Percentiles rank a stretch among this genome's conserved stretches.
phyloP scores from a whole-genome alignment of 2,329 filamentous ascomycete genomes.

The Endoconidiophora polonica region DNA sequence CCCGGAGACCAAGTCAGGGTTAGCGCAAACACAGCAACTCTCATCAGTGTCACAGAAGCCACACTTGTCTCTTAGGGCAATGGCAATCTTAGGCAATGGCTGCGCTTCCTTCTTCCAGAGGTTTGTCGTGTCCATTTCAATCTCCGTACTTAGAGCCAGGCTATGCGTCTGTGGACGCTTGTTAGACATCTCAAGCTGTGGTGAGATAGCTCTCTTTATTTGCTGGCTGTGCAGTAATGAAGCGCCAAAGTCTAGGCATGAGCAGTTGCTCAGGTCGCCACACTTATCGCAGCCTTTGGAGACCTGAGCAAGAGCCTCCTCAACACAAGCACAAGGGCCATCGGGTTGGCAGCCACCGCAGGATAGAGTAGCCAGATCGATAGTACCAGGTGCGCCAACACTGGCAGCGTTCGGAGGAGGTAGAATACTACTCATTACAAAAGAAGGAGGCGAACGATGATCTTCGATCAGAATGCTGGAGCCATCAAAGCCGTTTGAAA shows the following conservation, averaged over 20 bases:
- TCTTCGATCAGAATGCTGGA: conserved; percentile 11
- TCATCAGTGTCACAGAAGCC: conserved; percentile 64
- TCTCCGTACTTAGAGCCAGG: conserved; percentile 22
- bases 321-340: conserved; percentile 40
- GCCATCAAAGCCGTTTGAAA: conserved; percentile 11
- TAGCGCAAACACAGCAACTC: conserved; percentile 68
- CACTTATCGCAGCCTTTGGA: conserved; percentile 49
- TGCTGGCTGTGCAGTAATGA: neutral
- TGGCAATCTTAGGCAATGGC: conserved; percentile 18
- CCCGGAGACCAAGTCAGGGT: conserved; percentile 22
- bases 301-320: conserved; percentile 38
- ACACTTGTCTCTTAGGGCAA: conserved; percentile 48
- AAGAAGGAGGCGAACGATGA: conserved; percentile 13
- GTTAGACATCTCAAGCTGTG: conserved; percentile 18
- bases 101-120: conserved; percentile 34
- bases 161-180: conserved; percentile 26
- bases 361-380: conserved; percentile 22
- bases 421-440: conserved; percentile 39
- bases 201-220: conserved; percentile 35
- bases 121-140: conserved; percentile 58
- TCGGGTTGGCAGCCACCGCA: conserved; percentile 40
- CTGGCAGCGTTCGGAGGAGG: conserved; percentile 31
- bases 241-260: conserved; percentile 45
- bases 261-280: conserved; percentile 39
- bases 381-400: conserved; percentile 11